Evolutionary conservation across 768 basidiomycete genomes (phyloP).

Genomic region (Mycena amicta): DNA sequence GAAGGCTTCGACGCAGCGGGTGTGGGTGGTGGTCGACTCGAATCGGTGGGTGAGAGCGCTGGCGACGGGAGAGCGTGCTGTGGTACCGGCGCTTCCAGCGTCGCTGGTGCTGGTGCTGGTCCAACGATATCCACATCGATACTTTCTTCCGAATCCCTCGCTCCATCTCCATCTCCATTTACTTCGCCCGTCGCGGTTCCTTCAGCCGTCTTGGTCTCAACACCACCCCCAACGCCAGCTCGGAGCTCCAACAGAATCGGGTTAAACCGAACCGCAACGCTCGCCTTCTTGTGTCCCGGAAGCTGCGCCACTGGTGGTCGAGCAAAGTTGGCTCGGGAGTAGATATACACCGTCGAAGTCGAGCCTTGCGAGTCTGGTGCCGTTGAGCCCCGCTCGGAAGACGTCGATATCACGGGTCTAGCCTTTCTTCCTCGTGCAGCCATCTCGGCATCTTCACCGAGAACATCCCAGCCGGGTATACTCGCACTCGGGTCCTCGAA

Average conservation of each 20-base stretch:
- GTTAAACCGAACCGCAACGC: slow-evolving; percentile 91
- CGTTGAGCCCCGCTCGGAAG: not conserved
- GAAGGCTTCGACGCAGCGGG: slow-evolving; percentile 61
- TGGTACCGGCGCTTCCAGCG: no score
- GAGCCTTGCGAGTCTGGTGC: slow-evolving; percentile 18
- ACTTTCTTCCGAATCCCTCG: slow-evolving; percentile 46
- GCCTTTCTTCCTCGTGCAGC: slow-evolving; percentile 63
- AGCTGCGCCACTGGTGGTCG: slow-evolving; percentile 91
- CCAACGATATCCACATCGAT: slow-evolving; percentile 66
- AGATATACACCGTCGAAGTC: slow-evolving; percentile 81
- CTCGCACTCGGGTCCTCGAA: slow-evolving; percentile 73
- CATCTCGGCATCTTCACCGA: slow-evolving; percentile 34
- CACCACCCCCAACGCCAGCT: slow-evolving; percentile 45
- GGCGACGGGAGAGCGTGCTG: slow-evolving; percentile 58
- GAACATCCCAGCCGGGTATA: slow-evolving; percentile 2
- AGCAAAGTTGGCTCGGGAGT: slow-evolving; percentile 93
- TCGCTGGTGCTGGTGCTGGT: slow-evolving; percentile 36
- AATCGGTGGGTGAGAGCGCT: slow-evolving; percentile 55
- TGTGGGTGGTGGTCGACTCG: slow-evolving; percentile 68
- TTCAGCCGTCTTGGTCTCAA: slow-evolving; percentile 25
- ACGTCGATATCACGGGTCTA: slow-evolving; percentile 39
- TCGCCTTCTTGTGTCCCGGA: slow-evolving; percentile 95
- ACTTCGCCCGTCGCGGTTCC: slow-evolving; percentile 56
- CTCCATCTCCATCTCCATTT: slow-evolving; percentile 55
- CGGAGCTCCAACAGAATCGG: slow-evolving; percentile 93